A percentile compares a stretch with the other conserved stretches of the same genome.
These are phyloP conservation scores for Suhomyces sp. DNA, from an alignment of 805 yeast genomes.

Conservation along the genomic window DNA sequence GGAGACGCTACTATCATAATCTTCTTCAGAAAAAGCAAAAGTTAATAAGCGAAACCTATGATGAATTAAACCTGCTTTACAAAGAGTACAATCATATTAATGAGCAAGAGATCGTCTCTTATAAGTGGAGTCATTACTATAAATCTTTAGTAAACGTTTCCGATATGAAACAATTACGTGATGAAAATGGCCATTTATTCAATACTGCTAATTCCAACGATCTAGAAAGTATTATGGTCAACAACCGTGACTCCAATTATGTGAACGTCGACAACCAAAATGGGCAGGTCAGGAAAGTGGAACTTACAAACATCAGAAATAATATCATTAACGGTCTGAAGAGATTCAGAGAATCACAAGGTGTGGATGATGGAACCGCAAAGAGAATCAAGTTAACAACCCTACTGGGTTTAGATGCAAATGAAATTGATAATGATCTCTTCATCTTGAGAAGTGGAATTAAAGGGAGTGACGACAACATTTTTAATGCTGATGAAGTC, in stretches of 20 bases:
- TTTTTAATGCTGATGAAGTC: neutral
- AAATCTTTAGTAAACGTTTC: conserved; percentile 23
- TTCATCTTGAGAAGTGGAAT: conserved; percentile 13
- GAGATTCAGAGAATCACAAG: conserved; percentile 2
- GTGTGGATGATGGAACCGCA: conserved; percentile 1
- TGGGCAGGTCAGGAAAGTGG: conserved; percentile 29
- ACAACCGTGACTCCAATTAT: conserved; percentile 20
- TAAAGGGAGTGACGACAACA: neutral
- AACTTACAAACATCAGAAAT: conserved; percentile 30
- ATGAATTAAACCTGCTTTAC: conserved; percentile 27
- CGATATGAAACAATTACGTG: conserved; percentile 9
- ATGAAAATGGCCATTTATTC: conserved; percentile 3
- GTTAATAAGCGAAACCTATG: conserved; percentile 24
- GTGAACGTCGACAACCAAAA: conserved; percentile 24
- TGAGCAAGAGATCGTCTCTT: conserved; percentile 10
- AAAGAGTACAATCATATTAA: conserved; percentile 29
- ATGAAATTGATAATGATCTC: conserved; percentile 29
- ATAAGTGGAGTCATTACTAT: conserved; percentile 22
- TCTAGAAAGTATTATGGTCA: conserved; percentile 1
- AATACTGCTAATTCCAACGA: conserved; percentile 9
- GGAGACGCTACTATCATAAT: conserved; percentile 34
- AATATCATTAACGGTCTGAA: conserved; percentile 10
- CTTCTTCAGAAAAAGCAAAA: conserved; percentile 24
- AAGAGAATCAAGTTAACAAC: conserved; percentile 13
- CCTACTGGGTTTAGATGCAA: conserved; percentile 21